Evolutionary conservation across 83 land plant species (phyloP).

Genomic region (Diphasiastrum complanatum): DNA sequence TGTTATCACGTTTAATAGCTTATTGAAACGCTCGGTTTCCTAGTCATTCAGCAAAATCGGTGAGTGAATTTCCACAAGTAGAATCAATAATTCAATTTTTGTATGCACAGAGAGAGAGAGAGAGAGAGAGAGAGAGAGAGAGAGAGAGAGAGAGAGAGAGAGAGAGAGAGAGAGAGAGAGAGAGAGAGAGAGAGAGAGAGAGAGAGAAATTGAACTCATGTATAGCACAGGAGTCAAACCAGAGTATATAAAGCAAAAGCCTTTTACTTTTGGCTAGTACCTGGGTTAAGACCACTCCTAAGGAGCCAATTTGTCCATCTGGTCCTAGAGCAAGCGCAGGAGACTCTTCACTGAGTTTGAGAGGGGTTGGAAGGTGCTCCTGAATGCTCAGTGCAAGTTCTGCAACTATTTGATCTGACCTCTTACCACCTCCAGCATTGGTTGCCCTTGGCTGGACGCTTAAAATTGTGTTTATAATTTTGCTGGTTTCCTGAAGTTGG

Average conservation of each 20-base stretch:
- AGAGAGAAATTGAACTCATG: too few species aligned
- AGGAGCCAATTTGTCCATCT: conserved; percentile 29
- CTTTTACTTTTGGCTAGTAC: too few species aligned
- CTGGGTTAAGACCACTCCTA: conserved; percentile 31
- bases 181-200: too few species aligned
- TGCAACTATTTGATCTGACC: conserved; percentile 24
- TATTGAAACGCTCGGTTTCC: conserved; percentile 36
- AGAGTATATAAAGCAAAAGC: too few species aligned
- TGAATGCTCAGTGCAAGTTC: conserved; percentile 20
- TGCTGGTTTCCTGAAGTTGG: conserved; percentile 34
- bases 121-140: too few species aligned
- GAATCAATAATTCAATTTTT: not conserved
- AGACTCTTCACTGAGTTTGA: not conserved
- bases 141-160: too few species aligned
- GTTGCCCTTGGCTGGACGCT: conserved; percentile 33
- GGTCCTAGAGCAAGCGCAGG: conserved; percentile 16
- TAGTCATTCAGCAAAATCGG: not conserved
- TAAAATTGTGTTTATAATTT: conserved; percentile 18
- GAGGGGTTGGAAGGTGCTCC: conserved; percentile 11
- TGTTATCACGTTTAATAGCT: conserved; percentile 18
- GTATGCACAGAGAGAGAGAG: too few species aligned
- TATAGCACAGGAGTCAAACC: too few species aligned
- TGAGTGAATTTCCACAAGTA: not conserved
- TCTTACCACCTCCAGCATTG: conserved; percentile 20
- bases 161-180: too few species aligned